phyloP scores from a whole-genome alignment of 192 early-diverging fungal genomes.

The Fimicolochytrium jonesii region DNA sequence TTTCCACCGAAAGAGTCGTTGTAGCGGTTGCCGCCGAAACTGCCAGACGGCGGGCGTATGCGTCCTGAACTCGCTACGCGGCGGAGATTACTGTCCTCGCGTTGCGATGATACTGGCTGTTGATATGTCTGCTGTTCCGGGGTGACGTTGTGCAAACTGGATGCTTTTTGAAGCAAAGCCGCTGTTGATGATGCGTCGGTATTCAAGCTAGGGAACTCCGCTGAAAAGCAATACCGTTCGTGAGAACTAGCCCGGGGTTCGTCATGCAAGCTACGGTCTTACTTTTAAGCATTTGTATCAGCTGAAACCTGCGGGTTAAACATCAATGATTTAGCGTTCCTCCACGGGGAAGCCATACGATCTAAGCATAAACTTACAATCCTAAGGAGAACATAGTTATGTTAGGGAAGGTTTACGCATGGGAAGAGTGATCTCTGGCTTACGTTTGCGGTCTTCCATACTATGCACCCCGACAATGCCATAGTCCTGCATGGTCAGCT shows the following conservation, averaged over 20 bases:
- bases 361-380: slow-evolving; percentile 24
- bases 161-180: slow-evolving; percentile 19
- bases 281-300: slow-evolving; percentile 49
- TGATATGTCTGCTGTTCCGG: no score
- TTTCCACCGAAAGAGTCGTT: no score
- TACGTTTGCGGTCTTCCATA: slow-evolving; percentile 54
- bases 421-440: slow-evolving; percentile 11
- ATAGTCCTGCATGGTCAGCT: slow-evolving; percentile 71
- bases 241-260: no score
- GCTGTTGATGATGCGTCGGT: slow-evolving; percentile 20
- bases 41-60: background rate
- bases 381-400: slow-evolving; percentile 24
- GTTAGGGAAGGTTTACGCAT: background rate
- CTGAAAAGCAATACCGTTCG: no score
- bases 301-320: slow-evolving; percentile 42
- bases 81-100: background rate
- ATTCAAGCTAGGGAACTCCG: slow-evolving; percentile 12
- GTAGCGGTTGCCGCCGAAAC: background rate
- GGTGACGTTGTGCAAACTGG: background rate
- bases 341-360: no score
- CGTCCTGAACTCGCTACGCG: background rate
- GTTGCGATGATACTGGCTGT: no score
- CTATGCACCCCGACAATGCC: slow-evolving; percentile 45
- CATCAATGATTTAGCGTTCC: background rate
- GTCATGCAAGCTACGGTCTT: no score